These are phyloP conservation scores for Pelargonium australe DNA, from an alignment of 441 rosid genomes.

Conservation along the genomic window DNA sequence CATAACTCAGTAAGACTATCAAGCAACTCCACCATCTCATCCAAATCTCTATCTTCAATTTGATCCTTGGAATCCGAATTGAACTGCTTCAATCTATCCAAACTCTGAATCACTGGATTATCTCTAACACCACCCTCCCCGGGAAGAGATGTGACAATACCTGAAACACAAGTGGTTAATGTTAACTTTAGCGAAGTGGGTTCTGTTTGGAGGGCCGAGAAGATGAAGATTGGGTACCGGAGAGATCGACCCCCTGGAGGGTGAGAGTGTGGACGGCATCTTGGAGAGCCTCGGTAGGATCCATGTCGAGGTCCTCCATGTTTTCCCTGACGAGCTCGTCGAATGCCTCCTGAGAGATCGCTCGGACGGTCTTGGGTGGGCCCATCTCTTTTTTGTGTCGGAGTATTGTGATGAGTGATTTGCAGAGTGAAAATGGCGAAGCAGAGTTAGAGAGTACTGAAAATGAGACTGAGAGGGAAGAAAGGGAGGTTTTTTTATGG, in stretches of 20 bases:
- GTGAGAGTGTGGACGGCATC: constrained; percentile 81
- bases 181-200: neutral
- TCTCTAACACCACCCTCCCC: constrained; percentile 58
- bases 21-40: constrained; percentile 44
- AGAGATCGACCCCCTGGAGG: constrained; percentile 93
- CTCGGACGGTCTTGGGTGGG: constrained; percentile 38
- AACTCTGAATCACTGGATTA: constrained; percentile 56
- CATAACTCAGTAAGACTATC: constrained; percentile 38
- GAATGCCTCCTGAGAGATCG: constrained; percentile 85
- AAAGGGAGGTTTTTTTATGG: neutral
- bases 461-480: neutral
- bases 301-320: constrained; percentile 84
- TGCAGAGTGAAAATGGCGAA: neutral
- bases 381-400: constrained; percentile 22
- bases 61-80: constrained; percentile 19
- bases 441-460: neutral
- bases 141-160: constrained; percentile 64
- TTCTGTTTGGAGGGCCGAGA: neutral
- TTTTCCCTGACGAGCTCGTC: constrained; percentile 80
- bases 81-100: constrained; percentile 49
- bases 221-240: constrained; percentile 33
- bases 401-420: neutral
- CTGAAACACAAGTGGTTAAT: constrained; percentile 27
- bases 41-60: constrained; percentile 30
- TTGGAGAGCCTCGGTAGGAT: constrained; percentile 78